Evolutionary conservation across 129 eudicot species (phyloP), one percentile per base, ranked within the genome.

Genomic region (Kitagawia praeruptora): DNA sequence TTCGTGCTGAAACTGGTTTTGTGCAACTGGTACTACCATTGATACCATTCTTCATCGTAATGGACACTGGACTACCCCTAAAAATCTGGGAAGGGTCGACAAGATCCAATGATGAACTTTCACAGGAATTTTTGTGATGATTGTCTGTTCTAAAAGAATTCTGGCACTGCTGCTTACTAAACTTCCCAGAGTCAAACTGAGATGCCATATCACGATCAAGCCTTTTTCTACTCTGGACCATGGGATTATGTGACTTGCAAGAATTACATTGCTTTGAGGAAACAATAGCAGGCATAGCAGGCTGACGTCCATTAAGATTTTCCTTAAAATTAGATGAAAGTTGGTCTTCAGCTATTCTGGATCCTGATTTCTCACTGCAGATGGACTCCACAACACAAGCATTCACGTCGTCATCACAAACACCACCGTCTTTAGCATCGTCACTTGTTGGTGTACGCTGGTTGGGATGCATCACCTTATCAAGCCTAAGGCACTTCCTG

Each of bases 401-500:
- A 76, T 76, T 63, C 47, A 11, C 48, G 1, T 23, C 53, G 47
- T 76, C 79, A 37, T 85, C 78, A 28, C 82, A 90, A 75, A 85
- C 87, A 80, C 92, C 42, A 15, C 97, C 42, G 19, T 96, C 93
- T 82, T 89, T 84, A 75, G 75, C 34, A 76, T 51, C 46, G 13
- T 51, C 79, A 76, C 34, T 76, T 76, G 5, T 47, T 16, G 31
- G 47, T 76, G 8, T 3, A 2, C 18, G 6, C 56, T 63, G 69
- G 19, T 41, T 63, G 6, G 34, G 15, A 51, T n/a, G 48, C 79
- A 76, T 53, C 23, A 34, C 75, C 5, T 28, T 61, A 86, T 96
- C 98, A 79, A 96, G 86, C 58, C 97, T 92, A 45, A 96, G 90
- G 70, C 91, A 82, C 81, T 90, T 92, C 41, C 96, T 74, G 18